phyloP scores from a whole-genome alignment of 306 rosid species.

The Dryas alaskensis region DNA sequence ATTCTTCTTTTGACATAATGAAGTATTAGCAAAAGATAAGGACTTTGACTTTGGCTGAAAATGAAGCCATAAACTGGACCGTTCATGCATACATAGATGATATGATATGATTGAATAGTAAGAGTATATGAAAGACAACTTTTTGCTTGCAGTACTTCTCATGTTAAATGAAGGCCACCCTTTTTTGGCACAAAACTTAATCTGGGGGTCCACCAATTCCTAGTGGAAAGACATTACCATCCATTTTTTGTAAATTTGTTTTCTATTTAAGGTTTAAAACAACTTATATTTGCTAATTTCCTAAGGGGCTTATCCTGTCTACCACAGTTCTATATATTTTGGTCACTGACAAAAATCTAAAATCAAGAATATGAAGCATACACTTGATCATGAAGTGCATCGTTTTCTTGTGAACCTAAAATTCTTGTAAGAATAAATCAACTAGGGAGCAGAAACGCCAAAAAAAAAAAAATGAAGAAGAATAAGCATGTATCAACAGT shows the following conservation, averaged over 20 bases:
- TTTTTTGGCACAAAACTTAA: neutral
- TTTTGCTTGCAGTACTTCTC: constrained; percentile 15
- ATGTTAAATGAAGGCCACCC: constrained; percentile 12
- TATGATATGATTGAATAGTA: neutral
- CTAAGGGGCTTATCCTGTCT: neutral
- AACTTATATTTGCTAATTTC: neutral
- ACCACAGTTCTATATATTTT: neutral
- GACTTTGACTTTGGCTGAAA: neutral
- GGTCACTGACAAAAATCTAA: no score
- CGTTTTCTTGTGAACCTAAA: constrained; percentile 43
- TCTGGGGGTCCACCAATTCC: no score
- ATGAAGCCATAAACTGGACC: constrained; percentile 3
- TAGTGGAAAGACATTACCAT: neutral
- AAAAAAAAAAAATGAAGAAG: constrained; percentile 30
- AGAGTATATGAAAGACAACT: constrained; percentile 8
- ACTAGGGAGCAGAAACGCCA: constrained; percentile 16
- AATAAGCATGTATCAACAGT: constrained; percentile 36
- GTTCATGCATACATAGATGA: neutral
- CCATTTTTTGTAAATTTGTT: neutral
- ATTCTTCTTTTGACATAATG: neutral
- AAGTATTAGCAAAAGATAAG: neutral
- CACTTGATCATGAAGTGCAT: constrained; percentile 2
- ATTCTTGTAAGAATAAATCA: neutral
- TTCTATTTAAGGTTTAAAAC: neutral
- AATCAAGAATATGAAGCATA: constrained; percentile 8